Conservation (phyloP, 768 basidiomycete species). For the Crassisporium funariophilum region DNA sequence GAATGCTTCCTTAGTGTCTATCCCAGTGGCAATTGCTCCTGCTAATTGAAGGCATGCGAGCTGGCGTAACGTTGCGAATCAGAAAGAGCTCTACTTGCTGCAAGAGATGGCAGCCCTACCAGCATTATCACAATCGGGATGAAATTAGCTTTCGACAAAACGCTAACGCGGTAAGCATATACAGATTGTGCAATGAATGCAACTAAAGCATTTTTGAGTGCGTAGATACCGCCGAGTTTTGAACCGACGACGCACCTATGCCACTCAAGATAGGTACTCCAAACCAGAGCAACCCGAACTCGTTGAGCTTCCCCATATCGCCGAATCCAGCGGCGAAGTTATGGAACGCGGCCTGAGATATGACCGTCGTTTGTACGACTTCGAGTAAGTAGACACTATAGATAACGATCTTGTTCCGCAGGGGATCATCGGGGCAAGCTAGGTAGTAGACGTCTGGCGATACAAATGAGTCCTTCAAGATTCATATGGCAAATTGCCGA, state of each 20-base stretch:
- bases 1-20: conserved; percentile 7
- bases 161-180: conserved; percentile 12
- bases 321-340: conserved; percentile 11
- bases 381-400: conserved; percentile 9
- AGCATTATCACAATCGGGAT: conserved; percentile 9
- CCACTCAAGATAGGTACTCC: conserved; percentile 13
- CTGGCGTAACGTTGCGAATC: background rate
- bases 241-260: conserved; percentile 9
- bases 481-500: background rate
- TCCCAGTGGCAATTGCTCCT: conserved; percentile 10
- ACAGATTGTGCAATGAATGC: conserved; percentile 10
- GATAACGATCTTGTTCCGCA: conserved; percentile 3
- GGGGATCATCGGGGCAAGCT: conserved; percentile 11
- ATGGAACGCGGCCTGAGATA: conserved; percentile 10
- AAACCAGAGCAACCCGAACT: conserved; percentile 13
- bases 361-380: conserved; percentile 7
- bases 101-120: conserved; percentile 1
- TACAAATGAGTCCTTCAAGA: too few relatives aligned
- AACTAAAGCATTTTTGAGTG: background rate
- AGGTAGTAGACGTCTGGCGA: conserved; percentile 16
- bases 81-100: background rate
- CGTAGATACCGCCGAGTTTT: background rate
- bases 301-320: conserved; percentile 7
- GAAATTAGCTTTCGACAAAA: conserved; percentile 9
- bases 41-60: conserved; percentile 9